A percentile compares a stretch with the other conserved stretches of the same genome.
These are phyloP conservation scores for Colletotrichum theobromicola DNA, from an alignment of 2,329 filamentous ascomycete species.

Conservation along the genomic window DNA sequence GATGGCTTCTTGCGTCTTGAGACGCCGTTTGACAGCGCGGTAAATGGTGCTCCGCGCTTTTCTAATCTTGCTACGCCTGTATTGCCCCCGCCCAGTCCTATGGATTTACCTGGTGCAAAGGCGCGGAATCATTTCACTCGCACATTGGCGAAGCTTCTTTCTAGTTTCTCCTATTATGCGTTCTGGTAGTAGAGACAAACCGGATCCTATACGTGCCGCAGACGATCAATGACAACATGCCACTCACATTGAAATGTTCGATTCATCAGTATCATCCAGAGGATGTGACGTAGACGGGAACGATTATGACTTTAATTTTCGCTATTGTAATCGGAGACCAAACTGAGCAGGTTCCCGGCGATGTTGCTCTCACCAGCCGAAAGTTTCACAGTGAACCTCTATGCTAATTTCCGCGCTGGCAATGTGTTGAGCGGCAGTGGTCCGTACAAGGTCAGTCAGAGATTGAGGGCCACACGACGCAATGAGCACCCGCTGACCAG, in stretches of 20 bases:
- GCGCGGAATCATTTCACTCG: not conserved
- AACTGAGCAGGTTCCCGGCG: not conserved
- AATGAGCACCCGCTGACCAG: not conserved
- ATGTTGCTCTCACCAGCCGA: not conserved
- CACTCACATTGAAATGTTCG: not conserved
- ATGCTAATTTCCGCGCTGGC: not conserved
- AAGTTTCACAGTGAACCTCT: slow-evolving; percentile 1
- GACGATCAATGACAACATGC: not conserved
- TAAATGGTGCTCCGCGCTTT: not conserved
- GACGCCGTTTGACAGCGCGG: not conserved
- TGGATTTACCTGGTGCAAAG: not conserved
- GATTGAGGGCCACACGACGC: not conserved
- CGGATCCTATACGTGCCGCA: not conserved
- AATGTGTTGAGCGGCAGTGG: not conserved
- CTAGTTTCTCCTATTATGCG: not conserved
- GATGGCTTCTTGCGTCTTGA: not conserved
- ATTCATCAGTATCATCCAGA: not conserved
- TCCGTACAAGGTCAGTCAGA: not conserved
- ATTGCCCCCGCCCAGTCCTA: not conserved
- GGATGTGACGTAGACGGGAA: not conserved
- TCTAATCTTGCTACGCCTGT: not conserved
- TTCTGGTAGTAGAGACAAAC: not conserved
- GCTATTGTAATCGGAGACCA: not conserved
- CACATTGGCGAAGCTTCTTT: not conserved
- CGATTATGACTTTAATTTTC: not conserved